A percentile compares a stretch with the other conserved stretches of the same genome.
These are phyloP conservation scores for Boletus rubescentipes DNA, from an alignment of 768 basidiomycete species.

Conservation along the genomic window DNA sequence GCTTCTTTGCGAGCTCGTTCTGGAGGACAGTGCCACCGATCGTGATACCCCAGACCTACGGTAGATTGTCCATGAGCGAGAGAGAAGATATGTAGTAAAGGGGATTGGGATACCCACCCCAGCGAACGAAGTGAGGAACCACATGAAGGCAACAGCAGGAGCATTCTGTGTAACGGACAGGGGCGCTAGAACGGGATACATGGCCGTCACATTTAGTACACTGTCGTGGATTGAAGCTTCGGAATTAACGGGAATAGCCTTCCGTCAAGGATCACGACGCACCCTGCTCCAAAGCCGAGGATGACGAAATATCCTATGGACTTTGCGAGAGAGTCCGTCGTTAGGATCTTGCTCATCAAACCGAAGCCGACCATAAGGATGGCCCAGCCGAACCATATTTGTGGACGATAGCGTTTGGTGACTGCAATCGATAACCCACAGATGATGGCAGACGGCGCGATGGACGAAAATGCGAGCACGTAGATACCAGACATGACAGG, in stretches of 20 bases:
- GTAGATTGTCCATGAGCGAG: neutral
- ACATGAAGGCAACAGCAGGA: neutral
- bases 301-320: neutral
- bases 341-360: neutral
- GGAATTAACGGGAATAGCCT: no score
- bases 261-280: no score
- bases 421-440: neutral
- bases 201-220: neutral
- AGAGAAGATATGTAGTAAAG: neutral
- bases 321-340: neutral
- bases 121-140: neutral
- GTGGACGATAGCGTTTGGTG: neutral
- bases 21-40: constrained; percentile 49
- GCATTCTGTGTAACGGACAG: neutral
- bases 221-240: neutral
- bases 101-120: neutral
- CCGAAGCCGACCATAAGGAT: neutral
- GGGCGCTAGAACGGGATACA: neutral
- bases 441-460: neutral
- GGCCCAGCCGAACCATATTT: neutral
- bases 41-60: constrained; percentile 47
- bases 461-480: neutral
- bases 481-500: neutral
- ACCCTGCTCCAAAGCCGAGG: neutral
- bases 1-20: constrained; percentile 41